Conservation (phyloP, 2,329 filamentous ascomycete species). For the Sarocladium strictum region DNA sequence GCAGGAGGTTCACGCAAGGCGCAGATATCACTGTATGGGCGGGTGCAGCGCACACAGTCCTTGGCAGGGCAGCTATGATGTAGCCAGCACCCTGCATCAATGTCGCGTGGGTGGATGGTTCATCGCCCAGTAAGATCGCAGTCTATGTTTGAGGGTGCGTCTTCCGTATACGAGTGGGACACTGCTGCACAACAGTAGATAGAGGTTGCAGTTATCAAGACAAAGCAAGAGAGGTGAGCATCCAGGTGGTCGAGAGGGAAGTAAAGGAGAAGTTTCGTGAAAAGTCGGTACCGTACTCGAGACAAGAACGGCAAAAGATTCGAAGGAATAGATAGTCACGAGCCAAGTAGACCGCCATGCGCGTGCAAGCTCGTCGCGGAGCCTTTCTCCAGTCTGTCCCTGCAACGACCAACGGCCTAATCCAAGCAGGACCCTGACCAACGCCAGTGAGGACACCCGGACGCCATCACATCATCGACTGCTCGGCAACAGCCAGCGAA, state of each 20-base stretch:
- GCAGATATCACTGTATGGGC: not conserved
- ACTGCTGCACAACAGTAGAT: not conserved
- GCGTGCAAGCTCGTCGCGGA: not conserved
- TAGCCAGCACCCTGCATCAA: slow-evolving; percentile 10
- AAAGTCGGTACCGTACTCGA: not conserved
- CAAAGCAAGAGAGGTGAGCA: not conserved
- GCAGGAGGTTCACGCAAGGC: not conserved
- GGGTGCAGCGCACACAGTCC: not conserved
- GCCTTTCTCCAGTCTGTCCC: not conserved
- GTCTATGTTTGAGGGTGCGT: not conserved
- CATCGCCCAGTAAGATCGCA: not conserved
- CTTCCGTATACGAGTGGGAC: slow-evolving; percentile 1
- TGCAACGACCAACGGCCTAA: not conserved
- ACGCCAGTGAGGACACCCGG: not conserved
- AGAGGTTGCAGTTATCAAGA: not conserved
- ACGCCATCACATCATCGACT: slow-evolving; percentile 5
- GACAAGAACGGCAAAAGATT: no score
- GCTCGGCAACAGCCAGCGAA: not conserved
- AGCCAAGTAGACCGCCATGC: not conserved
- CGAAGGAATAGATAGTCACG: not conserved
- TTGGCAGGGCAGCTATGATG: slow-evolving; percentile 10
- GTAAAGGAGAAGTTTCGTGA: not conserved
- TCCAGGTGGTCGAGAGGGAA: not conserved
- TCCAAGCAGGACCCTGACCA: not conserved
- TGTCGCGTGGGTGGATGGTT: slow-evolving; percentile 6